Evolutionary conservation across 495 filamentous ascomycete genomes (phyloP).

Genomic region (Penicillium diatomitis): DNA sequence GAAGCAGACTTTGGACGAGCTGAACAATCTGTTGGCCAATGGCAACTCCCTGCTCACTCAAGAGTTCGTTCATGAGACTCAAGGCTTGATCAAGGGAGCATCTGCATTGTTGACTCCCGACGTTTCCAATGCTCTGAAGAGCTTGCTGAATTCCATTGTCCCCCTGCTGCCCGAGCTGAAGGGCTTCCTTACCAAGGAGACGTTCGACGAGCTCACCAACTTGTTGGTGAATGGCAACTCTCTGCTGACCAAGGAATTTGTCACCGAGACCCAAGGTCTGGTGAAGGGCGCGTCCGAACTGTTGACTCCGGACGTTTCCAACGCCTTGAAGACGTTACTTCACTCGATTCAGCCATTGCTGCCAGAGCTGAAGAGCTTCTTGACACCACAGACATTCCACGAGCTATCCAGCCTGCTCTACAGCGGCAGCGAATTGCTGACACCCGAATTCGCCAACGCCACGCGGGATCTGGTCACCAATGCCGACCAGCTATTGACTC

Average conservation of each 20-base stretch:
- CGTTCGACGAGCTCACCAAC: constrained; percentile 25
- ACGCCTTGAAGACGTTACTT: constrained; percentile 7
- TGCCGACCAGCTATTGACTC: constrained; percentile 29
- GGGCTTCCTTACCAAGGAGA: constrained; percentile 29
- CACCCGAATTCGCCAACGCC: constrained; percentile 23
- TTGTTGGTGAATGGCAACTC: constrained; percentile 30
- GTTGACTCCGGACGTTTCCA: constrained; percentile 2
- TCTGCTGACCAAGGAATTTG: constrained; percentile 28
- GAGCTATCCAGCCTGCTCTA: constrained; percentile 26
- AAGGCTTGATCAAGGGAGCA: constrained; percentile 11
- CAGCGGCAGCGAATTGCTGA: constrained; percentile 24
- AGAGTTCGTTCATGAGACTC: constrained; percentile 15
- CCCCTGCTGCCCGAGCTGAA: constrained; percentile 28
- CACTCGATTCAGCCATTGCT: constrained; percentile 21
- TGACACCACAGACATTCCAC: constrained; percentile 19
- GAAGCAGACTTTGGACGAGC: constrained; percentile 22
- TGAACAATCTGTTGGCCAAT: constrained; percentile 28
- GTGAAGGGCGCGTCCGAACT: constrained; percentile 11
- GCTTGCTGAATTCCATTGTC: constrained; percentile 27
- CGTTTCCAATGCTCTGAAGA: constrained; percentile 17
- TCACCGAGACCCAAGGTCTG: constrained; percentile 31
- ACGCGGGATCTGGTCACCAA: constrained; percentile 9
- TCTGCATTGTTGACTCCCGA: constrained; percentile 10
- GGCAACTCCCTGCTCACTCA: constrained; percentile 27
- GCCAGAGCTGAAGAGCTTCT: constrained; percentile 16